These are phyloP conservation scores for Ceratocystis destructans DNA, from an alignment of 2,329 filamentous ascomycete species.

Conservation along the genomic window DNA sequence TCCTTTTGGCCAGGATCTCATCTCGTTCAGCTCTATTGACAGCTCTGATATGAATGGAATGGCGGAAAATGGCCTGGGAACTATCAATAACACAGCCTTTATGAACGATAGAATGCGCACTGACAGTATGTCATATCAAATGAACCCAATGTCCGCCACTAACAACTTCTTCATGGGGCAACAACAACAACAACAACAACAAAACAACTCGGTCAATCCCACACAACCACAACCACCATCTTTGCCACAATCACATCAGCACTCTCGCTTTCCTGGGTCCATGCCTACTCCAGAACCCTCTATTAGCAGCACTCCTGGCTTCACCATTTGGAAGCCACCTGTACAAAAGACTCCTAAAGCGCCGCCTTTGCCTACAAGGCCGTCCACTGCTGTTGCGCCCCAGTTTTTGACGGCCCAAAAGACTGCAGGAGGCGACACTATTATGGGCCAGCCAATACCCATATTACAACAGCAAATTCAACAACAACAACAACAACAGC, in stretches of 20 bases:
- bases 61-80: neutral
- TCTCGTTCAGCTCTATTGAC: slow-evolving; percentile 6
- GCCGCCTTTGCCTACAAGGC: slow-evolving; percentile 23
- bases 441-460: slow-evolving; percentile 19
- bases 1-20: slow-evolving; percentile 9
- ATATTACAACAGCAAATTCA: slow-evolving; percentile 18
- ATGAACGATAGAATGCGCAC: slow-evolving; percentile 6
- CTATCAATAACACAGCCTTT: neutral
- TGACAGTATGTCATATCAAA: slow-evolving; percentile 7
- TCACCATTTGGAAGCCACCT: slow-evolving; percentile 28
- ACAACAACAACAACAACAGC: neutral
- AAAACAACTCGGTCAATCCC: neutral
- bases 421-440: slow-evolving; percentile 11
- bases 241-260: slow-evolving; percentile 9
- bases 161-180: slow-evolving; percentile 15
- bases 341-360: slow-evolving; percentile 29
- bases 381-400: slow-evolving; percentile 20
- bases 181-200: slow-evolving; percentile 16
- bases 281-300: neutral
- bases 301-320: slow-evolving; percentile 21
- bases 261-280: neutral
- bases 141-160: neutral
- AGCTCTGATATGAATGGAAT: neutral
- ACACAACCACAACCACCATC: slow-evolving; percentile 7
- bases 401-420: slow-evolving; percentile 19